Evolutionary conservation across 2,329 filamentous ascomycete species (phyloP).

Genomic region (Colletotrichum sp.): DNA sequence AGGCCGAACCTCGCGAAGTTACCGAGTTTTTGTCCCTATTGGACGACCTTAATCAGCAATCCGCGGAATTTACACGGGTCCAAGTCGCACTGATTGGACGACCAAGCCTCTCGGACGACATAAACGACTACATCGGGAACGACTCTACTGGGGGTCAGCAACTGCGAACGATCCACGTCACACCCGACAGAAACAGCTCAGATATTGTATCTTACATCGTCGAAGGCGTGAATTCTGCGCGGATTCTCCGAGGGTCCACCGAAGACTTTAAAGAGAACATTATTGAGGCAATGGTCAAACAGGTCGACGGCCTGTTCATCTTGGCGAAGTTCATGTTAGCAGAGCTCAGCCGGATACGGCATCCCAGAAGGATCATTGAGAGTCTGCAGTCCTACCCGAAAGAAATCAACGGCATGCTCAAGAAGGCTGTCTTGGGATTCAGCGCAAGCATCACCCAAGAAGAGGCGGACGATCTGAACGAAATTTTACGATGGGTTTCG

Average conservation of each 20-base stretch:
- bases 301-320: constrained; percentile 53
- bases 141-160: constrained; percentile 28
- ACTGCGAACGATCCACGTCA: constrained; percentile 46
- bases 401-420: constrained; percentile 47
- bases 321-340: constrained; percentile 55
- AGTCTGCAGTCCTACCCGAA: constrained; percentile 49
- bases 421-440: constrained; percentile 45
- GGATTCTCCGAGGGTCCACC: constrained; percentile 37
- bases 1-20: constrained; percentile 43
- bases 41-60: constrained; percentile 26
- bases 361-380: constrained; percentile 47
- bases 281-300: constrained; percentile 41
- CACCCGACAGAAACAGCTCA: constrained; percentile 42
- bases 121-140: constrained; percentile 38
- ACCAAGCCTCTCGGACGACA: constrained; percentile 42
- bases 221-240: constrained; percentile 42
- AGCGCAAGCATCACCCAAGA: constrained; percentile 41
- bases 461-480: constrained; percentile 47
- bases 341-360: constrained; percentile 49
- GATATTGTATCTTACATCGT: constrained; percentile 49
- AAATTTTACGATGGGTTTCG: constrained; percentile 50
- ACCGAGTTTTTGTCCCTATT: constrained; percentile 40
- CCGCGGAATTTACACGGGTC: constrained; percentile 26
- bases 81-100: constrained; percentile 47
- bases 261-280: constrained; percentile 40